Percentiles rank a stretch among this genome's conserved stretches.
These are phyloP conservation scores for Blastobotrys illinoisensis DNA, from an alignment of 1,139 yeast genomes.

Conservation along the genomic window DNA sequence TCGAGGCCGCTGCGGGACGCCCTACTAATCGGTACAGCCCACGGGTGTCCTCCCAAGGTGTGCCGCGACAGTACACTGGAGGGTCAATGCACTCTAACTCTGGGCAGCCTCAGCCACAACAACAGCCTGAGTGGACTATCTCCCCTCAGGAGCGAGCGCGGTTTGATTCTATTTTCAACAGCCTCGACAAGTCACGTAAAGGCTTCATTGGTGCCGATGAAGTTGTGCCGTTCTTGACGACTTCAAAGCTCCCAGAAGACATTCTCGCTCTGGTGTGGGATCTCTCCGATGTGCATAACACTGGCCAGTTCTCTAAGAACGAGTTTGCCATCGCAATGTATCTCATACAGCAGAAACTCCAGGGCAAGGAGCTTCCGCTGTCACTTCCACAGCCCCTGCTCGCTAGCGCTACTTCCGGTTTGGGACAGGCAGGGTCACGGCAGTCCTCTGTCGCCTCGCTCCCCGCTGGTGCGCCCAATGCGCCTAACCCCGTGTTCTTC, in stretches of 20 bases:
- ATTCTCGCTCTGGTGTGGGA: conserved; percentile 92
- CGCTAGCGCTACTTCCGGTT: background rate
- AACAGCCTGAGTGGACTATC: conserved; percentile 30
- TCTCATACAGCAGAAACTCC: conserved; percentile 74
- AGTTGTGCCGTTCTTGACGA: conserved; percentile 83
- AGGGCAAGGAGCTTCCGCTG: conserved; percentile 73
- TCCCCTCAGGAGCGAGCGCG: conserved; percentile 67
- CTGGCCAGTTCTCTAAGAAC: conserved; percentile 70
- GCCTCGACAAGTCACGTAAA: conserved; percentile 57
- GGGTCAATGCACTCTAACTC: conserved; percentile 7
- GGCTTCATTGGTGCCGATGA: conserved; percentile 64
- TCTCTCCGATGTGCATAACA: conserved; percentile 81
- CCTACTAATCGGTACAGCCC: conserved; percentile 19
- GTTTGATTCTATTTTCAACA: conserved; percentile 71
- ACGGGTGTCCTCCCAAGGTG: conserved; percentile 12
- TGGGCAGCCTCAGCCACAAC: conserved; percentile 6
- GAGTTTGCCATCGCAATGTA: conserved; percentile 95
- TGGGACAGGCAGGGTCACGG: conserved; percentile 13
- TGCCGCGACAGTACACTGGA: conserved; percentile 20
- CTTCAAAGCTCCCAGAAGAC: conserved; percentile 81
- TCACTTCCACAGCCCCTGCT: conserved; percentile 32
- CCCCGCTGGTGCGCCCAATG: conserved; percentile 13
- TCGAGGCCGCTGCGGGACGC: conserved; percentile 24
- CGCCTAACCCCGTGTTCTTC: conserved; percentile 21
- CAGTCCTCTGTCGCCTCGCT: conserved; percentile 18